These are phyloP conservation scores for Sporothrix dimorphospora DNA, from an alignment of 2,329 filamentous ascomycete species.

Conservation along the genomic window DNA sequence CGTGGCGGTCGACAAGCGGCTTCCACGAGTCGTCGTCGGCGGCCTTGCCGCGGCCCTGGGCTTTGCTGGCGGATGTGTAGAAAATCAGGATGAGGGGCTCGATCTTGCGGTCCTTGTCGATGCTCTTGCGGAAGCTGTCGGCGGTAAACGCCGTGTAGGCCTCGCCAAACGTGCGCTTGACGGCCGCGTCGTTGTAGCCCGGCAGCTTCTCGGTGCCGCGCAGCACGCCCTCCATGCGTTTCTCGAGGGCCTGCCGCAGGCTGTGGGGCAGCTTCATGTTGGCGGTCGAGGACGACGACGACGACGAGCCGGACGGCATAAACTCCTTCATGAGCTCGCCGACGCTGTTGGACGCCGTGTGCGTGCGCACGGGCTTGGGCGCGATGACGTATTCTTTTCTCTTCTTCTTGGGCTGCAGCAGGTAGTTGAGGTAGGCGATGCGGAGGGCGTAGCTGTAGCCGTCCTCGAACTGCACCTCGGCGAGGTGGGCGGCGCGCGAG, in stretches of 20 bases:
- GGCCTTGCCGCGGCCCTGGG: constrained; percentile 72
- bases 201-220: constrained; percentile 80
- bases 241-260: constrained; percentile 60
- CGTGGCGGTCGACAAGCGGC: constrained; percentile 87
- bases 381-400: constrained; percentile 81
- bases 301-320: constrained; percentile 46
- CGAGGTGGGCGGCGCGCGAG: constrained; percentile 49
- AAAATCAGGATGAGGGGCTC: constrained; percentile 95
- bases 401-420: constrained; percentile 87
- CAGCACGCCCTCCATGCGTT: constrained; percentile 79
- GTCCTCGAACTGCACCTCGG: constrained; percentile 68
- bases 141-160: constrained; percentile 94
- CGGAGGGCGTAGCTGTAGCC: constrained; percentile 91
- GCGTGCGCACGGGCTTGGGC: constrained; percentile 41
- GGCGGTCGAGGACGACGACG: constrained; percentile 50
- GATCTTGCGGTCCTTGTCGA: constrained; percentile 91
- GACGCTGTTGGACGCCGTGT: constrained; percentile 64
- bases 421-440: constrained; percentile 87
- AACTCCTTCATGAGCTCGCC: constrained; percentile 91
- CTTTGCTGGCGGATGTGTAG: constrained; percentile 91
- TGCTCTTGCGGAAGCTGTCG: constrained; percentile 80
- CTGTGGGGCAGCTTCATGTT: constrained; percentile 63
- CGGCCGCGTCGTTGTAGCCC: constrained; percentile 85
- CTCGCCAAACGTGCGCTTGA: constrained; percentile 92
- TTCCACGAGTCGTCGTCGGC: constrained; percentile 88